These are phyloP conservation scores for Ceratocystis huliohia DNA, from an alignment of 2,329 filamentous ascomycete species.

Conservation along the genomic window DNA sequence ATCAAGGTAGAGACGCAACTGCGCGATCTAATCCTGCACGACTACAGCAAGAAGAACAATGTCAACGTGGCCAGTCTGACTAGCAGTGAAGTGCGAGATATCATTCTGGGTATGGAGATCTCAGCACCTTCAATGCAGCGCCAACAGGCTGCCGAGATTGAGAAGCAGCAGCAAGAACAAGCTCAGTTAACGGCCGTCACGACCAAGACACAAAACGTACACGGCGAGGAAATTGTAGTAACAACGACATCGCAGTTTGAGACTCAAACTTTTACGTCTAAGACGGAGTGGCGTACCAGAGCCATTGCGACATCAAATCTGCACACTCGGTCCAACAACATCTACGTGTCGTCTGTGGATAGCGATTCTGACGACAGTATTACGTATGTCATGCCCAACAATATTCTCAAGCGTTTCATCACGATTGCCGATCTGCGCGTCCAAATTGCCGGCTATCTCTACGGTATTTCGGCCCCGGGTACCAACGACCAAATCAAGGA, in stretches of 20 bases:
- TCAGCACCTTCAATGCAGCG: constrained; percentile 95
- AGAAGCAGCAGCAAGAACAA: constrained; percentile 97
- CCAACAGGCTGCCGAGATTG: constrained; percentile 95
- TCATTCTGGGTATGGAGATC: constrained; percentile 99
- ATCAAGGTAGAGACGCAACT: constrained; percentile 98
- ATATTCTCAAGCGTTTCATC: constrained; percentile 95
- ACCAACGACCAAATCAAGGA: constrained; percentile 98
- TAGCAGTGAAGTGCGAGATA: constrained; percentile 91
- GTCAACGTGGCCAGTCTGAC: constrained; percentile 96
- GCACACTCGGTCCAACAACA: constrained; percentile 88
- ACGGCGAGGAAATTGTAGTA: constrained; percentile 94
- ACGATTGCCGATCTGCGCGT: constrained; percentile 92
- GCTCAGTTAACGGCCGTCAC: constrained; percentile 93
- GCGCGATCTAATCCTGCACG: constrained; percentile 89
- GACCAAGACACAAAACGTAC: constrained; percentile 94
- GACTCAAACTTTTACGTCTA: constrained; percentile 93
- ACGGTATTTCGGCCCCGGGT: constrained; percentile 82
- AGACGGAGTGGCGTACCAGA: constrained; percentile 95
- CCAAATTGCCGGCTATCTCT: constrained; percentile 91
- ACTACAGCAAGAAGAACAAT: constrained; percentile 99
- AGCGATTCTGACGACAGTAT: constrained; percentile 70
- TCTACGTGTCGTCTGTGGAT: constrained; percentile 95
- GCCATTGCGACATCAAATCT: constrained; percentile 95
- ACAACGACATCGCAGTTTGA: constrained; percentile 97
- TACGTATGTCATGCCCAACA: constrained; percentile 99